Conservation (phyloP, 768 basidiomycete genomes). For the Jaapia argillacea region DNA sequence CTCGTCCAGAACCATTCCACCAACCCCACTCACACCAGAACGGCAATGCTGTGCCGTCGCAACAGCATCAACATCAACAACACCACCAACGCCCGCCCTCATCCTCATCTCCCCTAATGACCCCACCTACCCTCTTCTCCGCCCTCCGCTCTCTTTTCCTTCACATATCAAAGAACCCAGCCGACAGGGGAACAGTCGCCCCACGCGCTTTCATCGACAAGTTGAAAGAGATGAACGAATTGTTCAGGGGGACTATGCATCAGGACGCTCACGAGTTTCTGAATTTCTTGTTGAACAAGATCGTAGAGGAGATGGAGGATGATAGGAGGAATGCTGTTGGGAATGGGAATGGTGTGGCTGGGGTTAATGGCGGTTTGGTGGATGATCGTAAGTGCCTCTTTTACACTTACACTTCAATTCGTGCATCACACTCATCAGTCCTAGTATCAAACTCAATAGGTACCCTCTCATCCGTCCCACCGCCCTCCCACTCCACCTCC, state of each 20-base stretch:
- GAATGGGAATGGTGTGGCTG: slow-evolving; percentile 9
- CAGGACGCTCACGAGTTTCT: slow-evolving; percentile 99
- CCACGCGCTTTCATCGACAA: slow-evolving; percentile 92
- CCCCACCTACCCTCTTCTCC: slow-evolving; percentile 75
- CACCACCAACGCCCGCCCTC: slow-evolving; percentile 21
- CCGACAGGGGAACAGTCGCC: slow-evolving; percentile 75
- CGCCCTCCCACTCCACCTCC: slow-evolving; percentile 36
- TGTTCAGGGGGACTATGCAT: slow-evolving; percentile 86
- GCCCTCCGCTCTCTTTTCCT: slow-evolving; percentile 89
- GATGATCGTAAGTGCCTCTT: slow-evolving; percentile 53
- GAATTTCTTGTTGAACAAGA: slow-evolving; percentile 85
- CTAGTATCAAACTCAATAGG: slow-evolving; percentile 53
- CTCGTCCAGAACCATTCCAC: slow-evolving; percentile 11
- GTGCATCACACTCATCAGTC: not conserved
- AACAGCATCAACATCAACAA: too few relatives aligned
- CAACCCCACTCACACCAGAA: slow-evolving; percentile 14
- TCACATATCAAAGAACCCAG: slow-evolving; percentile 70
- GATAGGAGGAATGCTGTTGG: slow-evolving; percentile 31
- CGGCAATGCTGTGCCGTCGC: slow-evolving; percentile 14
- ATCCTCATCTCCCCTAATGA: slow-evolving; percentile 36
- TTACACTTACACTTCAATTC: not conserved
- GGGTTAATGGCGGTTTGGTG: slow-evolving; percentile 25
- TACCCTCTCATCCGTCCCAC: slow-evolving; percentile 39
- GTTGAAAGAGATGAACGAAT: slow-evolving; percentile 85
- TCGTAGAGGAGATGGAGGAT: slow-evolving; percentile 87